Evolutionary conservation across 441 rosid species (phyloP).

Genomic region (Biscutella auriculata): DNA sequence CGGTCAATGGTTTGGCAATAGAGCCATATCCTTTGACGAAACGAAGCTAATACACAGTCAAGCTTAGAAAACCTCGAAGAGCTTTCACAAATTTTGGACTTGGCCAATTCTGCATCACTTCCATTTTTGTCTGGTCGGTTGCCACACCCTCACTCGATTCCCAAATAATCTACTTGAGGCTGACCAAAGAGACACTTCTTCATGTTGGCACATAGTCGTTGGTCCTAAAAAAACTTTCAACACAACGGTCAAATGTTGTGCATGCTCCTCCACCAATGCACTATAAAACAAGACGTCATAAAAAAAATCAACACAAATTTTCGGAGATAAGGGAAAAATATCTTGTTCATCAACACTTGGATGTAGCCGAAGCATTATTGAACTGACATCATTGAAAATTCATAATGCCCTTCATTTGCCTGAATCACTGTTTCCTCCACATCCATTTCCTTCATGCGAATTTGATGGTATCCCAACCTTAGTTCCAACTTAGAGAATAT

Average conservation of each 20-base stretch:
- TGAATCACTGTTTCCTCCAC: neutral
- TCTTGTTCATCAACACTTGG: neutral
- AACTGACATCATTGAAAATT: neutral
- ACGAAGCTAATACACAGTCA: neutral
- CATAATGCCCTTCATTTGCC: neutral
- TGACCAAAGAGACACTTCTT: neutral
- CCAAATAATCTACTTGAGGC: neutral
- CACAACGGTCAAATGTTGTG: neutral
- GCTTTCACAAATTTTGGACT: accelerated
- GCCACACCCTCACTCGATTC: accelerated
- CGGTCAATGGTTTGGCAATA: no score
- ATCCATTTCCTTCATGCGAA: neutral
- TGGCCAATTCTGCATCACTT: neutral
- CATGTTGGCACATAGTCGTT: neutral
- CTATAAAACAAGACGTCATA: neutral
- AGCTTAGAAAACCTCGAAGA: accelerated
- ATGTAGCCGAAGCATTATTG: neutral
- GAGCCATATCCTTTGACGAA: no score
- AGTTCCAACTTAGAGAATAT: neutral
- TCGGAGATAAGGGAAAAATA: neutral
- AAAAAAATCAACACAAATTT: neutral
- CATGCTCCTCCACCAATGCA: accelerated
- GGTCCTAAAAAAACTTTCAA: neutral
- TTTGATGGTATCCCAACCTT: neutral
- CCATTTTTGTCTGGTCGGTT: accelerated